Evolutionary conservation across 2,329 filamentous ascomycete genomes (phyloP), one percentile per base, ranked within the genome.

Genomic region (Penicillium polonicum): DNA sequence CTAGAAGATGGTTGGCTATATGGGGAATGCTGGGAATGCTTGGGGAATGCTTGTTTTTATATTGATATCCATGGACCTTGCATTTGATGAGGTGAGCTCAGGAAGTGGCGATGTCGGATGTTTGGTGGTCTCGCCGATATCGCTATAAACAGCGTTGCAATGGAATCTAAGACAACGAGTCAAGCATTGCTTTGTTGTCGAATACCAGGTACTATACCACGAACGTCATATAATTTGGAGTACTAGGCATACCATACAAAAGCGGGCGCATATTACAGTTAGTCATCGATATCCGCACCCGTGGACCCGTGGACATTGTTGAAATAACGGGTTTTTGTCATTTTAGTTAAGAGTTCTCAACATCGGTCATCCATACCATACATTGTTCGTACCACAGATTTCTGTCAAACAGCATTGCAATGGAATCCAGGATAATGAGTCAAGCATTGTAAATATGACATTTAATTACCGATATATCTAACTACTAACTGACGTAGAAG

Each of bases 71-170:
- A 33, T 33, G 12, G 10, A n/a, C 27, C 12, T 31, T 7, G 29
- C 25, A 12, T 41, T 36, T 2, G 21, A 27, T 25, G 33, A 12
- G 29, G 44, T 41, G 9, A 23, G n/a, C 33, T 15, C 2, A n/a
- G 7, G 42, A 57, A 41, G 48, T 52, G 42, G 42, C 55, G 55
- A 29, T 48, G 4, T 57, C 55, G 55, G 55, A 53, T 17, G 23
- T 38, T 51, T 38, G 35, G 42, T 25, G 21, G 31, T 43, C 2
- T 25, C 23, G 45, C 46, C 53, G 46, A 52, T 56, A 51, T 45
- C 53, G 53, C 48, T 10, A 25, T 9, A 0, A 27, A 33, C 5
- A 13, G 17, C 23, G 29, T 55, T 50, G n/a, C 45, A 35, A 50
- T 43, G 17, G 27, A 42, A 43, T 43, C 27, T 10, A 38, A 9